Percentiles rank a stretch among this genome's conserved stretches.
These are phyloP conservation scores for Clathrus columnatus DNA, from an alignment of 768 basidiomycete species.

Conservation along the genomic window DNA sequence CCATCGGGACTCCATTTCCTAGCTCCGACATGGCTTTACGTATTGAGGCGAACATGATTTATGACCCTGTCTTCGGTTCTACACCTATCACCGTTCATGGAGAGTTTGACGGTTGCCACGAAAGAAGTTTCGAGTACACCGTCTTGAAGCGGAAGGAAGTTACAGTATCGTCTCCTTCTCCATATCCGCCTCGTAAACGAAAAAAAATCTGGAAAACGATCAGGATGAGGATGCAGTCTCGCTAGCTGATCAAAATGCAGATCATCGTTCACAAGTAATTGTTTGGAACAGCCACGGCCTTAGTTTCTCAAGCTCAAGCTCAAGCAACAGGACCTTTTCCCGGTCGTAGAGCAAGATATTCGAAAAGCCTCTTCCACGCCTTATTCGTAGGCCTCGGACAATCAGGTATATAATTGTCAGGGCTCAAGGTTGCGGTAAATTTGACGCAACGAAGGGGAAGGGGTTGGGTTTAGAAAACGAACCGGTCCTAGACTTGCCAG, in stretches of 20 bases:
- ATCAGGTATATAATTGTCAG: constrained; percentile 33
- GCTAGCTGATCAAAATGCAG: not conserved
- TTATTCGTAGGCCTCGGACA: not conserved
- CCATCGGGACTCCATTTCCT: constrained; percentile 62
- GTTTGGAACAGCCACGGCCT: not conserved
- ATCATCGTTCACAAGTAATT: not conserved
- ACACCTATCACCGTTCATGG: constrained; percentile 26
- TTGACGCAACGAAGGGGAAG: constrained; percentile 56
- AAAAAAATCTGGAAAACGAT: not conserved
- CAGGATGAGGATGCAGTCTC: not conserved
- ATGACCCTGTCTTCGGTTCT: not conserved
- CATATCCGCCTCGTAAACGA: constrained; percentile 22
- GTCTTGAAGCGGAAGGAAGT: constrained; percentile 11
- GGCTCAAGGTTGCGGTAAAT: constrained; percentile 49
- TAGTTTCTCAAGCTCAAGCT: not conserved
- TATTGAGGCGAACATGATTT: constrained; percentile 42
- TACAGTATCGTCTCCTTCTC: not conserved
- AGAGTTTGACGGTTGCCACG: constrained; percentile 39
- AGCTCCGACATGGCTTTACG: constrained; percentile 61
- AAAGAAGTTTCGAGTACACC: constrained; percentile 29
- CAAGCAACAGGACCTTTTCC: too few species aligned
- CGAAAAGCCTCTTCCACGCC: constrained; percentile 3
- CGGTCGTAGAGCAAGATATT: not conserved
- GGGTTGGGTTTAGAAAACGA: constrained; percentile 57
- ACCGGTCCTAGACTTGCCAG: constrained; percentile 43